These are phyloP conservation scores for Rubus parviflorus DNA, from an alignment of 306 rosid species.

Conservation along the genomic window DNA sequence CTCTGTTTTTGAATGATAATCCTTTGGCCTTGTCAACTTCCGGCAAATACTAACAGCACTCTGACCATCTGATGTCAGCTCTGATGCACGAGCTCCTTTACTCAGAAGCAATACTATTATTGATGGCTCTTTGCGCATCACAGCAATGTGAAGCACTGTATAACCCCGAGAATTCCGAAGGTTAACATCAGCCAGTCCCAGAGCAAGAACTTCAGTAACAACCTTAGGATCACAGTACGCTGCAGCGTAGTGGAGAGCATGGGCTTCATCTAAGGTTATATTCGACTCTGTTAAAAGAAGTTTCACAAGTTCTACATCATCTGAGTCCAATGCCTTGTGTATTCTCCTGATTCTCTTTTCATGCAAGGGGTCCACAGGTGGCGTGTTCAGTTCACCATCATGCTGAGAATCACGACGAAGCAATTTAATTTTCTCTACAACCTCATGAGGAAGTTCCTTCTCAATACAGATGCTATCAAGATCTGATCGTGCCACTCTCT, in stretches of 20 bases:
- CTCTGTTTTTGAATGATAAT: constrained; percentile 41
- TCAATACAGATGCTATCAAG: constrained; percentile 40
- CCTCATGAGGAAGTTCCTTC: constrained; percentile 46
- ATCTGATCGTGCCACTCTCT: constrained; percentile 51
- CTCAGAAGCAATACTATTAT: constrained; percentile 42
- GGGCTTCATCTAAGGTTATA: constrained; percentile 42
- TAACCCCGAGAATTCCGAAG: constrained; percentile 43
- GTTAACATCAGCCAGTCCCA: constrained; percentile 45
- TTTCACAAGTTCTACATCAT: constrained; percentile 52
- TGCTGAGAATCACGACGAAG: constrained; percentile 28
- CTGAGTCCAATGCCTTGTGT: constrained; percentile 44
- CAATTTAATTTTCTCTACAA: constrained; percentile 35
- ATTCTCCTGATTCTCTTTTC: constrained; percentile 49
- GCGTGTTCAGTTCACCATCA: constrained; percentile 9
- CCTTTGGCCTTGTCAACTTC: constrained; percentile 53
- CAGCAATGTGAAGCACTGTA: constrained; percentile 53
- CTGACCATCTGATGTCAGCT: constrained; percentile 44
- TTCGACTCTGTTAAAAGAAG: constrained; percentile 43
- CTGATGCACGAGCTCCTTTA: constrained; percentile 47
- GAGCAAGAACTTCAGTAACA: constrained; percentile 44
- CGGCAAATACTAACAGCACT: constrained; percentile 49
- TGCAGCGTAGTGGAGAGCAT: constrained; percentile 53
- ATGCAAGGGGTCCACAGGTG: constrained; percentile 28
- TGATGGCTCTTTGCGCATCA: constrained; percentile 51
- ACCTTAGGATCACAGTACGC: constrained; percentile 53